A percentile compares a stretch with the other conserved stretches of the same genome.
Evolutionary conservation across 176 grass and related monocot species (phyloP).

Genomic region (Hsuehochloa calcarea): DNA sequence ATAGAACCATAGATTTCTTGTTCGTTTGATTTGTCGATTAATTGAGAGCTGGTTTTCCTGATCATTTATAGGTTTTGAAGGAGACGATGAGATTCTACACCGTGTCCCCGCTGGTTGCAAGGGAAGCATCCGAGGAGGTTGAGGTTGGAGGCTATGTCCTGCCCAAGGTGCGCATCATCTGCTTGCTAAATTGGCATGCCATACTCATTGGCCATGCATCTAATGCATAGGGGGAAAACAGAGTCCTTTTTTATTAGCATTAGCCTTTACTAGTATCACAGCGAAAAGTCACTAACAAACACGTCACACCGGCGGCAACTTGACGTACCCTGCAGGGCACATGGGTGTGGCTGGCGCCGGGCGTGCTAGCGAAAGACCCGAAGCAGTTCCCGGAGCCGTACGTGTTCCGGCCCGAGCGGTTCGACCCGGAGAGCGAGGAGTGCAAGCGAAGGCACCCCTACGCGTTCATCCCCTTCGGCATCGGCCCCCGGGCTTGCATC

Average conservation of each 20-base stretch:
- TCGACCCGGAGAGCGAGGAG: conserved; percentile 49
- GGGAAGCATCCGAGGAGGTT: conserved; percentile 46
- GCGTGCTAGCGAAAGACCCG: conserved; percentile 56
- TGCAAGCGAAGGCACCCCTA: conserved; percentile 57
- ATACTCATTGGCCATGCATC: neutral
- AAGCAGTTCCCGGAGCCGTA: conserved; percentile 50
- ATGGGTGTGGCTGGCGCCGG: conserved; percentile 69
- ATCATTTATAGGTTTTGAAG: conserved; percentile 47
- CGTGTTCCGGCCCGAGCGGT: conserved; percentile 50
- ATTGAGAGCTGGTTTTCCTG: neutral
- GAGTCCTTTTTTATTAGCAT: too few relatives aligned
- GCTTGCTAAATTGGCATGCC: neutral
- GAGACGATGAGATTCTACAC: conserved; percentile 61
- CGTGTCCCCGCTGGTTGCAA: conserved; percentile 50
- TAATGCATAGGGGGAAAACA: neutral
- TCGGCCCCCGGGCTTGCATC: conserved; percentile 63
- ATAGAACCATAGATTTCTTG: neutral
- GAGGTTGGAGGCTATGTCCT: conserved; percentile 54
- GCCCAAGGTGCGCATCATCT: conserved; percentile 38
- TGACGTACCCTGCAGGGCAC: conserved; percentile 31
- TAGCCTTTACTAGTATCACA: too few relatives aligned
- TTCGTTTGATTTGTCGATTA: neutral
- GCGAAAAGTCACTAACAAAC: neutral
- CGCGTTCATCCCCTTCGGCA: conserved; percentile 67
- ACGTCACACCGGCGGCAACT: too few relatives aligned